Evolutionary conservation across 305 asterid species (phyloP).

Genomic region (Rubia tinctorum): DNA sequence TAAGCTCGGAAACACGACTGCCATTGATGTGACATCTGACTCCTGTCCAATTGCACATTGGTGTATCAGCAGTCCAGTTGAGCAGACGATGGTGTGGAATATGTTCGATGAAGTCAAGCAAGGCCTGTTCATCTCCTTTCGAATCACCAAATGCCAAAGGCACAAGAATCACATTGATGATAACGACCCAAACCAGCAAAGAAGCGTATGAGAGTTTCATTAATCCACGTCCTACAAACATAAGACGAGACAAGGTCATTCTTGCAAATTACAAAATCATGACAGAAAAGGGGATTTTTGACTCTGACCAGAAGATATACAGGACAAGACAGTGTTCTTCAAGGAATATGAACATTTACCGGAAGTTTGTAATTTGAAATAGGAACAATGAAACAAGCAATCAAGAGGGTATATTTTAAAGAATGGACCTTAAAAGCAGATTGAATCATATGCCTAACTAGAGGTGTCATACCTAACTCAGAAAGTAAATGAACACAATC

Average conservation of each 20-base stretch:
- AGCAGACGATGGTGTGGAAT: constrained; percentile 75
- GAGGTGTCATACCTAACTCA: background rate
- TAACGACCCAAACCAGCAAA: constrained; percentile 34
- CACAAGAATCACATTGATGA: constrained; percentile 36
- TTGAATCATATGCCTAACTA: background rate
- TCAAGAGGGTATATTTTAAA: background rate
- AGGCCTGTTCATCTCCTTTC: constrained; percentile 65
- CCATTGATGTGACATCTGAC: constrained; percentile 52
- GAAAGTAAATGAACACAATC: background rate
- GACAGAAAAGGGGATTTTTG: background rate
- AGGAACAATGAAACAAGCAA: background rate
- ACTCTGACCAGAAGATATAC: background rate
- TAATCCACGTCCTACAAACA: constrained; percentile 34
- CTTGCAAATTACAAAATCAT: background rate
- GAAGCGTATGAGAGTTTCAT: constrained; percentile 35
- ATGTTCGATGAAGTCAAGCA: constrained; percentile 62
- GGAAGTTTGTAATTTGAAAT: background rate
- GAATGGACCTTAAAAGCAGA: background rate
- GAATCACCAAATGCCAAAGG: constrained; percentile 54
- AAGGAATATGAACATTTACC: background rate
- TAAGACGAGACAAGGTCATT: constrained; percentile 7
- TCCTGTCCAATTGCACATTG: constrained; percentile 82
- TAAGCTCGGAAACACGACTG: constrained; percentile 45
- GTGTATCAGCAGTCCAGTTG: constrained; percentile 66
- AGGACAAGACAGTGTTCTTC: background rate